Base-by-base conservation (phyloP, 2,329 filamentous ascomycete genomes). In the Hirsutella thompsonii region DNA sequence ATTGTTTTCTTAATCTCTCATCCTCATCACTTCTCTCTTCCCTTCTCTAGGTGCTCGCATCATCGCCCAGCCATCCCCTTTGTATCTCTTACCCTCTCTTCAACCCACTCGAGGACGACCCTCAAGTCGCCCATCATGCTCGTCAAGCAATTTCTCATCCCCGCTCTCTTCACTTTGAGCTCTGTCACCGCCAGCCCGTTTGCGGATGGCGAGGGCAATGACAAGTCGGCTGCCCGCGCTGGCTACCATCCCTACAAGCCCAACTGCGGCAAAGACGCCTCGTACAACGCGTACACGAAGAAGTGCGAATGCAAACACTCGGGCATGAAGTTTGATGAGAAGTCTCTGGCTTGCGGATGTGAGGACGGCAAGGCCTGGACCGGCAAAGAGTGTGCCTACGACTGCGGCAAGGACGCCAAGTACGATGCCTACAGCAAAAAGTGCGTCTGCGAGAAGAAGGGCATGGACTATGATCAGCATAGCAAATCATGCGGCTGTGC, bases 231-330 rank as follows among this genome's bases (percentile, higher is more conserved):
- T 20, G 20, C 29, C 5, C 37, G 34, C 20, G 20, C 8, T 13
- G 33, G 37, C 32, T 43, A 37, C 26, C 28, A 23, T 8, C 9
- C 20, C 35, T 43, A 37, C 26, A 28, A 23, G 10, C 9, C 20
- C 35, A n/a, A 33, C 34, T 41, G 40, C 19, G 40, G 40, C 26
- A 37, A 32, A 10, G 34, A 41, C 13, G 35, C 40, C 33, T 11
- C 18, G 20, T 41, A n/a, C 21, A 28, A 39, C 29, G 32, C 20
- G 28, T 20, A 37, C n/a, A 21, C 20, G 16, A 29, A 16, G n/a
- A 20, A 33, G 6, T 41, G 40, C 26, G 20, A 33, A 18, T 41
- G 40, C 40, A 11, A 30, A 6, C 29, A 37, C 23, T 10, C 14
- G 5, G 34, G 32, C 5, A 29, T 32, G 26, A 20, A 41, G 19